Conservation (phyloP, 176 grass and related monocot genomes). For the Oryza meyeriana region DNA sequence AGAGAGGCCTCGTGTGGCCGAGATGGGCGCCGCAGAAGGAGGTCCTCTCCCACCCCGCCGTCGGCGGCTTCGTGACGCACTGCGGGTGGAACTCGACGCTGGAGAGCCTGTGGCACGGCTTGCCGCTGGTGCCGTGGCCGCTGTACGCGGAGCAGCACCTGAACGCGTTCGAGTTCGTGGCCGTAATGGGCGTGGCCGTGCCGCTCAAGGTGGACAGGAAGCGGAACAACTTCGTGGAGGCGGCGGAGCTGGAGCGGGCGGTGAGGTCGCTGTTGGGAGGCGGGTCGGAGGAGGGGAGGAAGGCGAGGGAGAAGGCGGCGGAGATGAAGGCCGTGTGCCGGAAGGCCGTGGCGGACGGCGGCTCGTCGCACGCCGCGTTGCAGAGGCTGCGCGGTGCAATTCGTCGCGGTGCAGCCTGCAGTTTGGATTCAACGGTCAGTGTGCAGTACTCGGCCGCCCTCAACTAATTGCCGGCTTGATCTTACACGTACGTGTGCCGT, state of each 20-base stretch:
- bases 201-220: constrained; percentile 12
- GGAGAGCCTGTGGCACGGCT: constrained; percentile 54
- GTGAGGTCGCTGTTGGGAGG: constrained; percentile 35
- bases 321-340: constrained; percentile 42
- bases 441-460: background rate
- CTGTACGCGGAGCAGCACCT: constrained; percentile 67
- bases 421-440: background rate
- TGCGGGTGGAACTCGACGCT: constrained; percentile 61
- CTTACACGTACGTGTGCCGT: no score
- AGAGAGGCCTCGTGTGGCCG: constrained; percentile 40
- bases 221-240: constrained; percentile 28
- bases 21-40: constrained; percentile 48
- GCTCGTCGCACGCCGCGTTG: constrained; percentile 25
- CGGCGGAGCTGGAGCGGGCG: constrained; percentile 47
- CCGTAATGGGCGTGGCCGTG: constrained; percentile 26
- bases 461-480: background rate
- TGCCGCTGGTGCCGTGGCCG: constrained; percentile 51
- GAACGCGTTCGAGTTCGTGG: constrained; percentile 49
- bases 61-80: constrained; percentile 65
- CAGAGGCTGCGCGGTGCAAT: constrained; percentile 25
- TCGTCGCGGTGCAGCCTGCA: background rate
- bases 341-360: constrained; percentile 24
- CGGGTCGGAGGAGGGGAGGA: constrained; percentile 28
- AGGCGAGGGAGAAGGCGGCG: constrained; percentile 30
- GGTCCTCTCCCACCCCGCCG: constrained; percentile 43